These are phyloP conservation scores for Pichia sp. DNA, from an alignment of 1,139 yeast species.

Conservation along the genomic window DNA sequence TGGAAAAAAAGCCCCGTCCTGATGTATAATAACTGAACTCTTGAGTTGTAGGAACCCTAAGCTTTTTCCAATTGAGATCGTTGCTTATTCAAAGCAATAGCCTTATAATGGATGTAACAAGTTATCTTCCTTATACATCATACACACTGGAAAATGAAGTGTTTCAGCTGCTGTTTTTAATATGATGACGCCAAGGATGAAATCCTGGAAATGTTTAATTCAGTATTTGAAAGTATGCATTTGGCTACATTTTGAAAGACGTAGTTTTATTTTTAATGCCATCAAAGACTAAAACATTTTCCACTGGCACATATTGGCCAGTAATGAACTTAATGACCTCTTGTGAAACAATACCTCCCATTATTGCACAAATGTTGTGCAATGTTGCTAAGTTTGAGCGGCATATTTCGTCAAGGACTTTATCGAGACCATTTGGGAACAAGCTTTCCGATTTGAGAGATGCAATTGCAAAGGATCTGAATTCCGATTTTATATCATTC, in stretches of 20 bases:
- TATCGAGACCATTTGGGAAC: conserved; percentile 20
- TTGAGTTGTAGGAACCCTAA: no score
- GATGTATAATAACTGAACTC: no score
- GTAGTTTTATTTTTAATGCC: conserved; percentile 46
- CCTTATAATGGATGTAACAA: no score
- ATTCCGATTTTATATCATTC: conserved; percentile 5
- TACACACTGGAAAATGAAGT: no score
- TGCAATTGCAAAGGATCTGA: conserved; percentile 19
- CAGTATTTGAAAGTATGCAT: no score
- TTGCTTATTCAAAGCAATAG: no score
- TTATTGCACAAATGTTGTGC: conserved; percentile 41
- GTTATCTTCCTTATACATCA: no score
- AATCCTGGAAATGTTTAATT: no score
- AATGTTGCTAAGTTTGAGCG: conserved; percentile 36
- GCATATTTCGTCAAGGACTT: conserved; percentile 26
- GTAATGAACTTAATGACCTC: conserved; percentile 63
- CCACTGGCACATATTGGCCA: conserved; percentile 65
- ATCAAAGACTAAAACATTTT: conserved; percentile 59
- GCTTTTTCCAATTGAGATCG: no score
- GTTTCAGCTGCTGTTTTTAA: no score
- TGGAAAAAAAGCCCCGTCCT: no score
- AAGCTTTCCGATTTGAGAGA: conserved; percentile 15
- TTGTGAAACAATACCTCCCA: conserved; percentile 77
- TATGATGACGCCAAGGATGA: no score
- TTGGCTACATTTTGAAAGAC: neutral